phyloP scores from a whole-genome alignment of 148 eudicot species.

The Rhododendron molle region DNA sequence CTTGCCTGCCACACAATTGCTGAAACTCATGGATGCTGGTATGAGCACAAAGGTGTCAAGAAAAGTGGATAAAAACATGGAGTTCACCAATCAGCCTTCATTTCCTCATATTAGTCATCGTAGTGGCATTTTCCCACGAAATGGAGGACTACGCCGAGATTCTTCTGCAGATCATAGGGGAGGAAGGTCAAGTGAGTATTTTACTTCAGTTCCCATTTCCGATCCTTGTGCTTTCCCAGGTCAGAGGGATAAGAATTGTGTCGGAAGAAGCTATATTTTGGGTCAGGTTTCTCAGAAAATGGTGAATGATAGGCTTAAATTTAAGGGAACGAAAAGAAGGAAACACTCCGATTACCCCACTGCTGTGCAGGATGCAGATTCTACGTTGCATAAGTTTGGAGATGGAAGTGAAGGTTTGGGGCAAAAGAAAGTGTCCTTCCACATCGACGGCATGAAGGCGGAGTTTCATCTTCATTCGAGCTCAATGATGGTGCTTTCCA shows the following conservation, averaged over 20 bases:
- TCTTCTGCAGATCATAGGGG: neutral
- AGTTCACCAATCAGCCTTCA: neutral
- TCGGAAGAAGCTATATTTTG: neutral
- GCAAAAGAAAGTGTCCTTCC: neutral
- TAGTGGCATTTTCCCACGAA: neutral
- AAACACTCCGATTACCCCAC: neutral
- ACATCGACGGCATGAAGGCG: neutral
- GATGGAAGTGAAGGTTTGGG: constrained; percentile 9
- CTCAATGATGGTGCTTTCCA: neutral
- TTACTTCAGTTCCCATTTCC: neutral
- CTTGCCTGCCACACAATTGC: constrained; percentile 19
- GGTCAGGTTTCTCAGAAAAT: neutral
- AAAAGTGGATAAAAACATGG: neutral
- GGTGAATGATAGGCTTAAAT: neutral
- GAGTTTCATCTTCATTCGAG: constrained; percentile 2
- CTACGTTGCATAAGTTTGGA: neutral
- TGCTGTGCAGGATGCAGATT: neutral
- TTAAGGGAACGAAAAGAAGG: neutral
- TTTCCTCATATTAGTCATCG: neutral
- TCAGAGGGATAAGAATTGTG: neutral
- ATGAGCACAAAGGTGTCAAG: constrained; percentile 13
- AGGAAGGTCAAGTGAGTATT: neutral
- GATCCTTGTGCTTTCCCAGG: neutral
- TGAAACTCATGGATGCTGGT: constrained; percentile 16
- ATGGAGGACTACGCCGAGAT: neutral